These are phyloP conservation scores for Diutina catenulata DNA, from an alignment of 1,139 yeast genomes.

Conservation along the genomic window DNA sequence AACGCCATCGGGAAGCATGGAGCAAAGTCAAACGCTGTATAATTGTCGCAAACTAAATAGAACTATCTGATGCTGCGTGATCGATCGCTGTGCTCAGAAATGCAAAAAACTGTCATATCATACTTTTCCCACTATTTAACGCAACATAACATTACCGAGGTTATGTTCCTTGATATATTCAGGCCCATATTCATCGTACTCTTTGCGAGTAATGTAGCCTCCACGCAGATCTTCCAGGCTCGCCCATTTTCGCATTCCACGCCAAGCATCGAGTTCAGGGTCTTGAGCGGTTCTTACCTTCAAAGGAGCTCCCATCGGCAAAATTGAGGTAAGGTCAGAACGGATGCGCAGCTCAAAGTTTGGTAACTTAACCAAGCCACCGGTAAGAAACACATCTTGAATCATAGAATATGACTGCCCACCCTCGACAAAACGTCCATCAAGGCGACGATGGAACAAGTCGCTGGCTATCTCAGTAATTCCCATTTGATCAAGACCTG, in stretches of 20 bases:
- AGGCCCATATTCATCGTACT: slow-evolving; percentile 81
- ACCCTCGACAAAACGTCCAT: slow-evolving; percentile 35
- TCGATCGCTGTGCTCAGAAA: too few species aligned
- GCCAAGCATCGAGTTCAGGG: slow-evolving; percentile 80
- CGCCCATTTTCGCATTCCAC: slow-evolving; percentile 85
- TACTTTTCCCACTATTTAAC: too few species aligned
- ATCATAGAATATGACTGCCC: slow-evolving; percentile 44
- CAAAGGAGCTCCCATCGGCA: slow-evolving; percentile 60
- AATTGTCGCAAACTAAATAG: too few species aligned
- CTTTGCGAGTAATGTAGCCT: slow-evolving; percentile 50
- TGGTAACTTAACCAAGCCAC: slow-evolving; percentile 65
- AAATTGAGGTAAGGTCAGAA: slow-evolving; percentile 52
- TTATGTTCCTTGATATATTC: slow-evolving; percentile 85
- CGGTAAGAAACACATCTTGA: slow-evolving; percentile 68
- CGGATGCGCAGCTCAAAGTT: slow-evolving; percentile 56
- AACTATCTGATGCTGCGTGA: too few species aligned
- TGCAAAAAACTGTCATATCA: too few species aligned
- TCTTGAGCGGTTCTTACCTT: slow-evolving; percentile 53
- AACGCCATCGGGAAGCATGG: slow-evolving; percentile 15
- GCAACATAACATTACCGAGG: slow-evolving; percentile 50
- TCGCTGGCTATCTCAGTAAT: slow-evolving; percentile 59
- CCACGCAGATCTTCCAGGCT: slow-evolving; percentile 31
- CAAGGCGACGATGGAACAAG: slow-evolving; percentile 48
- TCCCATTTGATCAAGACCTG: slow-evolving; percentile 95
- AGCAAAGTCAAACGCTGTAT: too few species aligned